These are phyloP conservation scores for Neurospora cerealis DNA, from an alignment of 495 filamentous ascomycete species.

Conservation along the genomic window DNA sequence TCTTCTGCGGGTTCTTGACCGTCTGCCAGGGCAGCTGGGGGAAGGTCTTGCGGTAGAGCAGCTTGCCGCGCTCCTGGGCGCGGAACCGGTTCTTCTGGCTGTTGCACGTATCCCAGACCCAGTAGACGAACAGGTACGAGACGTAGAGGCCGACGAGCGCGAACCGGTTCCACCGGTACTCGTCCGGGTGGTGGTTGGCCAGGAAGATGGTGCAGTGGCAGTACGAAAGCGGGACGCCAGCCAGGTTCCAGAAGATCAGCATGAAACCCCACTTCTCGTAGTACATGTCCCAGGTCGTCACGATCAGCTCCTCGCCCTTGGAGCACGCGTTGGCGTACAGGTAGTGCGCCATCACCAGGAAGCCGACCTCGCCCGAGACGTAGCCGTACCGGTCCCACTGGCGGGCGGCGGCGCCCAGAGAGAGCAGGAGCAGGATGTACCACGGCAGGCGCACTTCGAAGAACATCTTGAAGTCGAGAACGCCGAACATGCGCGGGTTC, in stretches of 20 bases:
- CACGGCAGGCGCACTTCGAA: conserved; percentile 95
- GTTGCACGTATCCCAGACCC: conserved; percentile 85
- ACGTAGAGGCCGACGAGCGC: conserved; percentile 56
- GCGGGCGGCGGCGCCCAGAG: conserved; percentile 64
- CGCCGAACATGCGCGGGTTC: conserved; percentile 88
- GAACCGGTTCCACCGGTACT: conserved; percentile 67
- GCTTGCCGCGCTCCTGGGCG: conserved; percentile 64
- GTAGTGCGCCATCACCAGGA: conserved; percentile 88
- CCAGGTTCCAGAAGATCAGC: conserved; percentile 99
- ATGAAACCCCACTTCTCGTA: conserved; percentile 99
- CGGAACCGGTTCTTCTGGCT: conserved; percentile 95
- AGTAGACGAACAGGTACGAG: conserved; percentile 78
- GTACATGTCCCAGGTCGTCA: conserved; percentile 96
- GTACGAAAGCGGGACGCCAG: conserved; percentile 89
- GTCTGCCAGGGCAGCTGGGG: conserved; percentile 90
- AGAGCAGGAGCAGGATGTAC: conserved; percentile 83
- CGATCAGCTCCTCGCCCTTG: conserved; percentile 93
- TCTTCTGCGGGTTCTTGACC: conserved; percentile 77
- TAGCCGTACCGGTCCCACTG: conserved; percentile 89
- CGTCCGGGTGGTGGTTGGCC: conserved; percentile 74
- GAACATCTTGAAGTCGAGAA: conserved; percentile 99
- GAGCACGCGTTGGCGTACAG: conserved; percentile 94
- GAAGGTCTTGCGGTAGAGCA: conserved; percentile 68
- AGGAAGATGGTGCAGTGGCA: conserved; percentile 96
- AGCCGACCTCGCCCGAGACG: conserved; percentile 78